Base-by-base conservation (phyloP, 2,329 filamentous ascomycete genomes). In the Emergomyces orientalis region DNA sequence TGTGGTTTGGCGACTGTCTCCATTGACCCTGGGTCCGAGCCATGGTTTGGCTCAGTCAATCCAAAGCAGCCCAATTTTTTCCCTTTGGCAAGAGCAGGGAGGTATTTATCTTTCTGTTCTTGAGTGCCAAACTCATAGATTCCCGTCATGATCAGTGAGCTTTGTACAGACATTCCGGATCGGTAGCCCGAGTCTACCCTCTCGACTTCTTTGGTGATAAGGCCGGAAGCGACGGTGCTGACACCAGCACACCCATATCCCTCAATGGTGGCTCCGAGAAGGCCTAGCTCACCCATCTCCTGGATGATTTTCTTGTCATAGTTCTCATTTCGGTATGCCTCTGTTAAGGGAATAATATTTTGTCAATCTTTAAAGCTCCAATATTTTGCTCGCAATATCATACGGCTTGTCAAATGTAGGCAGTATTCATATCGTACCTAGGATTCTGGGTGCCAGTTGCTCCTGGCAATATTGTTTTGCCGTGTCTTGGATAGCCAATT, bases 401-500 rank as follows among this genome's bases (percentile, higher is more conserved):
- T 37, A 34, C 30, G 30, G 45, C 22, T 17, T 47, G 51, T 32
- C 14, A n/a, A 43, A 7, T 17, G 17, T 17, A 41, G 59, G 45
- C 32, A 47, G 32, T 27, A 62, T 32, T 8, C n/a, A 37, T 34
- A 25, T 76, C 84, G 68, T 81, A 96, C 92, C 88, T 64, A 97
- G 81, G 59, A 99, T 88, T 67, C 93, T 83, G 59, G 94, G 94
- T 51, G 89, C 80, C 78, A 99, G 81, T 64, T 85, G 85, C 74
- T 97, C 92, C 76, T 97, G 93, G 74, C 92, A 97, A 73, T 97
- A 99, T 65, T 90, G 84, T 76, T 96, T 89, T 41, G 93, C 93
- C 6, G 91, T 96, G 70, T 97, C 91, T 51, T 88, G 83, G 68
- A 99, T 93, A 17, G 92, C 91, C 67, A 90, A 74, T 76, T 99